A percentile compares a stretch with the other conserved stretches of the same genome.
phyloP scores from a whole-genome alignment of 495 filamentous ascomycete genomes.

The Aspergillus sparsus region DNA sequence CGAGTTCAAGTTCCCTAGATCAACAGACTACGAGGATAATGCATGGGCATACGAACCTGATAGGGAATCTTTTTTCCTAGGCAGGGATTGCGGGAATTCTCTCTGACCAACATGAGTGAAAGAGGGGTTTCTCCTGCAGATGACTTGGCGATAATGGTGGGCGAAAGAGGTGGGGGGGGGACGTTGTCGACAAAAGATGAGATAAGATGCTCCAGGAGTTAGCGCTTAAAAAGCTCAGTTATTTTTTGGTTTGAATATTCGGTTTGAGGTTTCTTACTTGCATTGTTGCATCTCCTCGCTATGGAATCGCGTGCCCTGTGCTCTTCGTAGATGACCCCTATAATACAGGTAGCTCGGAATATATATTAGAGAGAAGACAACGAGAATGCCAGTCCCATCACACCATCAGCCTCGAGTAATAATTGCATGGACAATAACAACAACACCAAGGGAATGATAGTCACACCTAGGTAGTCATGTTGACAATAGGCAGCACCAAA shows the following conservation, averaged over 20 bases:
- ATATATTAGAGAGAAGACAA: too few relatives aligned
- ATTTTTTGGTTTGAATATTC: not conserved
- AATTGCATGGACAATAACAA: too few relatives aligned
- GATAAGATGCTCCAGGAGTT: constrained; percentile 3
- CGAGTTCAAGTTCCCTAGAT: not conserved
- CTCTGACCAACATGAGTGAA: not conserved
- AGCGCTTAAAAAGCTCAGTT: not conserved
- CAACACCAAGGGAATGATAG: too few relatives aligned
- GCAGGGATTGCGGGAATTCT: not conserved
- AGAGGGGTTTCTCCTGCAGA: not conserved
- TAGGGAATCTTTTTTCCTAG: not conserved
- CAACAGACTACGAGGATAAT: not conserved
- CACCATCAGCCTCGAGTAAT: too few relatives aligned
- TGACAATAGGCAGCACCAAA: too few relatives aligned
- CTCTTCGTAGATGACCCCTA: too few relatives aligned
- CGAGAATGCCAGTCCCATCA: too few relatives aligned
- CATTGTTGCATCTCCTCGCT: not conserved
- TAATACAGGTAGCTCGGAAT: too few relatives aligned
- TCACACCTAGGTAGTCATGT: too few relatives aligned
- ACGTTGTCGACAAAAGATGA: not conserved
- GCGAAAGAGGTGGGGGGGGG: not conserved
- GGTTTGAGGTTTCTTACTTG: not conserved
- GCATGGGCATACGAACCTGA: not conserved
- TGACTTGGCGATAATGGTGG: not conserved
- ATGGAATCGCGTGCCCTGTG: too few relatives aligned